Base-by-base conservation (phyloP, 139 green algal species). In the Haematococcus lacustris region DNA sequence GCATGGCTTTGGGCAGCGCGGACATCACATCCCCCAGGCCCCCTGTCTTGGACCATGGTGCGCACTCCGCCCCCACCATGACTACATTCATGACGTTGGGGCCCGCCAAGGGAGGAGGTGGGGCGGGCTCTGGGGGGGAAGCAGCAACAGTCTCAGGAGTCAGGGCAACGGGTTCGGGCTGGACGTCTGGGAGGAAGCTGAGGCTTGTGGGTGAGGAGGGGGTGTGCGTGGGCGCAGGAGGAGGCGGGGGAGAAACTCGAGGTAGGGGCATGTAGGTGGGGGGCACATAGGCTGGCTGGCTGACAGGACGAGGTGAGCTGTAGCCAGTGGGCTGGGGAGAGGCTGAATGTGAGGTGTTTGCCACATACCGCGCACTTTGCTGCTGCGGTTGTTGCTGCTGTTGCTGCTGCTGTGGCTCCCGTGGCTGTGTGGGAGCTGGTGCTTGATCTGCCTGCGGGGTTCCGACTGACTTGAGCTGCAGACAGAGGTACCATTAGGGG, bases 21-120 rank as follows among this genome's bases (percentile, higher is more conserved):
- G 85, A 84, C 81, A 97, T 95, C 61, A 99, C 95, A 62, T 99
- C 95, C 23, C 95, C 95, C 43, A 99, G 85, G 9, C 95, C 95
- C 53, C 94, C 88, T 71, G 94, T 98, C 73, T 98, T 99, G 35
- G 88, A 94, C 90, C 93, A 98, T 3, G 95, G 95, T 6, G 94
- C 94, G 47, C 90, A 97, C 82, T 99, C 95, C 2, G 93, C 83
- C 0, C 90, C 93, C n/a, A 98, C 95, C 77, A 99, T 86, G 40
- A 99, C 89, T 32, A 99, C 87, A 67, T 96, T 97, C 88, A 97
- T 93, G 13, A 85, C 83, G 71, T 96, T 94, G 65, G 82, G 63
- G 9, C 82, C 83, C 3, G 71, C 77, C 38, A 83, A 71, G 17
- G 77, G 74, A 1, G 71, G 71, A 7, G 71, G 68, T 1, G 57